These are phyloP conservation scores for Cercospora sesami DNA, from an alignment of 2,329 filamentous ascomycete species.

Conservation along the genomic window DNA sequence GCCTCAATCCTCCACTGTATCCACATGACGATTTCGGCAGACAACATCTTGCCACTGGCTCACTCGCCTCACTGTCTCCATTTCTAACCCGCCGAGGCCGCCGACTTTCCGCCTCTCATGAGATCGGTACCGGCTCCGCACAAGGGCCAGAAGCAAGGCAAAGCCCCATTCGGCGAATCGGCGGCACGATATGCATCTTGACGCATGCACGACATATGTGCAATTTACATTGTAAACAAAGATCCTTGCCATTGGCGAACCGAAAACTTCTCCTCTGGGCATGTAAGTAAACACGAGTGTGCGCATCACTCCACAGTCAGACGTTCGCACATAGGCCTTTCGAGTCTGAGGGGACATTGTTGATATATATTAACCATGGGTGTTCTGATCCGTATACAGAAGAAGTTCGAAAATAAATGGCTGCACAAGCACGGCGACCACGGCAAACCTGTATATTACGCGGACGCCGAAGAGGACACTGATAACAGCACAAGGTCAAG, in stretches of 20 bases:
- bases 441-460: conserved; percentile 13
- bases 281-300: background rate
- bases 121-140: conserved; percentile 1
- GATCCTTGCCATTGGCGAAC: background rate
- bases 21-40: conserved; percentile 15
- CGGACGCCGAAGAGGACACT: conserved; percentile 3
- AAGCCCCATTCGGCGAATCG: conserved; percentile 4
- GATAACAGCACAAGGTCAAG: conserved; percentile 2
- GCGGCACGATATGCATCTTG: conserved; percentile 6
- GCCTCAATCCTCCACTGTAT: background rate
- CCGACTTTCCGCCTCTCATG: background rate
- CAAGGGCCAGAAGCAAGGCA: conserved; percentile 1
- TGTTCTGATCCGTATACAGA: conserved; percentile 13
- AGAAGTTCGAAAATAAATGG: conserved; percentile 13
- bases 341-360: background rate
- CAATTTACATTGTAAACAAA: conserved; percentile 9
- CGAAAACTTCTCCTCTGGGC: conserved; percentile 3
- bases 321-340: background rate
- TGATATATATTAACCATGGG: conserved; percentile 8
- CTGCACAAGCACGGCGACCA: conserved; percentile 13
- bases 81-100: background rate
- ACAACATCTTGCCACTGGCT: conserved; percentile 4
- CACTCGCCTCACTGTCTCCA: conserved; percentile 5
- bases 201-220: conserved; percentile 11
- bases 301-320: conserved; percentile 6